Percentiles rank a stretch among this genome's conserved stretches.
Conservation (phyloP, 108 stramenopile genomes). For the Skeletonema tropicum region DNA sequence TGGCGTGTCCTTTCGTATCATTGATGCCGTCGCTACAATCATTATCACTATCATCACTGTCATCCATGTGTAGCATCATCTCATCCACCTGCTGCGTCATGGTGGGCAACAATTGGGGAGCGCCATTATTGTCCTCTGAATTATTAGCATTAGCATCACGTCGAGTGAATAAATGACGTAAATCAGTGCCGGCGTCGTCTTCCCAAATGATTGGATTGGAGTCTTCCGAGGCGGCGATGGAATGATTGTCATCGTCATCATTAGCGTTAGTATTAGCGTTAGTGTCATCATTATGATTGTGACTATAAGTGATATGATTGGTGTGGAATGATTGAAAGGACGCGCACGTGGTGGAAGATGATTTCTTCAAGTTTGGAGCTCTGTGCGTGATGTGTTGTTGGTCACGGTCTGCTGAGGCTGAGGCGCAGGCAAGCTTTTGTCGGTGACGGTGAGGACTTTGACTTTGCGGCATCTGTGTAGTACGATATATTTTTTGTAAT, state of each 20-base stretch:
- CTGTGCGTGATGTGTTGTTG: too few species aligned
- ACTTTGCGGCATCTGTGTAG: too few species aligned
- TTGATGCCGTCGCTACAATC: not conserved
- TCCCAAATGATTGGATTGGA: conserved; percentile 28
- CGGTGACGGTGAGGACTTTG: too few species aligned
- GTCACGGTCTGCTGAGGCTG: too few species aligned
- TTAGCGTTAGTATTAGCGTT: too few species aligned
- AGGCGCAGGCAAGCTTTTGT: too few species aligned
- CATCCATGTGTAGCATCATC: conserved; percentile 12
- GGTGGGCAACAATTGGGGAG: conserved; percentile 9
- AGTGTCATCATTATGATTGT: too few species aligned
- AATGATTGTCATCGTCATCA: not conserved
- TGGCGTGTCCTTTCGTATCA: not conserved
- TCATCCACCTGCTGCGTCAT: conserved; percentile 58
- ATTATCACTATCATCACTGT: conserved; percentile 1
- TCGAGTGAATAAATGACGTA: conserved; percentile 5
- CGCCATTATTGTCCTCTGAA: not conserved
- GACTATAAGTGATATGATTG: too few species aligned
- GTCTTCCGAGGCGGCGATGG: conserved; percentile 3
- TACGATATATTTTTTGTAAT: too few species aligned
- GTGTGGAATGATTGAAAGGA: too few species aligned
- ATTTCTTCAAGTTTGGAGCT: too few species aligned
- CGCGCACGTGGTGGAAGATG: too few species aligned
- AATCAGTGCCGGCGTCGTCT: conserved; percentile 10
- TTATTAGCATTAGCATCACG: not conserved